Evolutionary conservation across 176 grass and related monocot genomes (phyloP).

Genomic region (Eleusine coracana): DNA sequence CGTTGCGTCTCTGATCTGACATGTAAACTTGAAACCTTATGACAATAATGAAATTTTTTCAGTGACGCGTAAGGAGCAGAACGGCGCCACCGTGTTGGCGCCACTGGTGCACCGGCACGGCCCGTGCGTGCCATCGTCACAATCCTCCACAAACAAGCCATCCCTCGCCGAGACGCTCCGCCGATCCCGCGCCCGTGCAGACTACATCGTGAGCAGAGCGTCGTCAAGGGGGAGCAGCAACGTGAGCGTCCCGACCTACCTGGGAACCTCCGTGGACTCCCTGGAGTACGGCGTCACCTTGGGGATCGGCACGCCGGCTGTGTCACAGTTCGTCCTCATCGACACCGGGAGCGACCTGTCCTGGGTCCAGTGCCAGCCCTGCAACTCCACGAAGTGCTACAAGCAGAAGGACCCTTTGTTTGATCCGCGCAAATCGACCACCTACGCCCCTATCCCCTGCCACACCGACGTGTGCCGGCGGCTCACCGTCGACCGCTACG

Average conservation of each 20-base stretch:
- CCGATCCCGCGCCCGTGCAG: neutral
- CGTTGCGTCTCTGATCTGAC: neutral
- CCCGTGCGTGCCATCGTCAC: neutral
- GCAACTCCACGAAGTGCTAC: slow-evolving; percentile 38
- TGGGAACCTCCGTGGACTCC: neutral
- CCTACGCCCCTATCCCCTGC: slow-evolving; percentile 20
- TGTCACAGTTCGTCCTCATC: slow-evolving; percentile 33
- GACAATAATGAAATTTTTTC: neutral
- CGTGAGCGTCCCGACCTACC: slow-evolving; percentile 3
- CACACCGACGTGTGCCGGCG: neutral
- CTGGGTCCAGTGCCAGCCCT: slow-evolving; percentile 79
- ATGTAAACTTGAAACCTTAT: neutral
- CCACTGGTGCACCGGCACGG: slow-evolving; percentile 37
- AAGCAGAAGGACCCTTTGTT: slow-evolving; percentile 41
- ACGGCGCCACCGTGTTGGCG: neutral
- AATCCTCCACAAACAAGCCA: neutral
- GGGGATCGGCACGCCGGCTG: slow-evolving; percentile 24
- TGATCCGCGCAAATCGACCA: slow-evolving; percentile 25
- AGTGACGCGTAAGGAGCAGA: neutral
- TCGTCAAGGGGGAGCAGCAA: neutral
- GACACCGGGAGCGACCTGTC: slow-evolving; percentile 77
- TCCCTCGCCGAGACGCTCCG: slow-evolving; percentile 16
- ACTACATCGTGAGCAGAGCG: slow-evolving; percentile 13
- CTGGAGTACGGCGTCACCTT: slow-evolving; percentile 28
- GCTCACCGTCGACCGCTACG: neutral